Evolutionary conservation across 257 asterid genomes (phyloP), one percentile per base, ranked within the genome.

Genomic region (Anisodus tanguticus): DNA sequence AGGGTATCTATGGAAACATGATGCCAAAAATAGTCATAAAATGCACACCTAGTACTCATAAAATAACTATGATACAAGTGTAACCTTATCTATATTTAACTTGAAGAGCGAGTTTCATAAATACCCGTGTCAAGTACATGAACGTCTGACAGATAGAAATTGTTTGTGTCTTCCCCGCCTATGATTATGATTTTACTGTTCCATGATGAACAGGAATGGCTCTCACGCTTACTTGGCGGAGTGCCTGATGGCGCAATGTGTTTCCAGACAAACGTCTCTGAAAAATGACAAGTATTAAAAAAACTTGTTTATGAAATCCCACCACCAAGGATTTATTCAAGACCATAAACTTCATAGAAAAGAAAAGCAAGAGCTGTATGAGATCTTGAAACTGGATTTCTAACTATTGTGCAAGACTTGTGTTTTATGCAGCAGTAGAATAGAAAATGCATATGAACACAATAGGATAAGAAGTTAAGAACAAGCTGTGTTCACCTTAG

Each of bases 141-240:
- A 74, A 97, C 98, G 87, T 95, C 99, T 76, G 99, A 94, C 57
- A 93, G 90, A 88, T 97, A 97, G 86, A 91, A 93, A 84, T 92
- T 86, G 83, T 83, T 89, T 4, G 95, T 92, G 85, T 97, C 98
- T 92, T 94, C 98, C 82, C 99, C 99, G 62, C 99, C 99, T 78
- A 97, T 90, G 88, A 97, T 95, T 67, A 95, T 91, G 88, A 97
- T 93, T 90, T 94, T 97, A 87, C 91, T 93, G 86, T 87, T 93
- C 98, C 97, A 97, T 55, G 98, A 95, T 79, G 98, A 93, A 90
- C 98, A 95, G 16, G 97, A 93, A 88, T 97, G 99, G 72, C 98
- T 91, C 83, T 87, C 97, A 85, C 99, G 92, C 91, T 94, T 97
- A 87, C 94, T 92, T 59, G 99, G 99, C 82, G 99, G 99, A 87